Conservation (phyloP, 352 stramenopile species). For the Pythium utonaiense region DNA sequence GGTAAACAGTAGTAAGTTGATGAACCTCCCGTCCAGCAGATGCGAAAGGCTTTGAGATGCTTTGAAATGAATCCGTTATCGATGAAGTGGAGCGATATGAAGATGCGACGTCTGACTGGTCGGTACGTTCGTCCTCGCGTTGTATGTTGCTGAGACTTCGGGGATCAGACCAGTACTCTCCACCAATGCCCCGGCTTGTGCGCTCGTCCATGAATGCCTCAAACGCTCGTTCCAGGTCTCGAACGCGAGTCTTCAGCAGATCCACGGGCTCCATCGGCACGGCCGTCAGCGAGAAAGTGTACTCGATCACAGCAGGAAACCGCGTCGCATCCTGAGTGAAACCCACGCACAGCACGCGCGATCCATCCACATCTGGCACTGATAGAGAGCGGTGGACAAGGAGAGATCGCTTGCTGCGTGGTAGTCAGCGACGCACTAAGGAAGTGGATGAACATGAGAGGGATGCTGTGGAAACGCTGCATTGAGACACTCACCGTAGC, state of each 20-base stretch:
- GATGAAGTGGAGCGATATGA: no score
- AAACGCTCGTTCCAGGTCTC: not conserved
- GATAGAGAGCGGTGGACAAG: not conserved
- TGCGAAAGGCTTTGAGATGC: no score
- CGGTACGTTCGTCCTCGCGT: no score
- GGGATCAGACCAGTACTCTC: no score
- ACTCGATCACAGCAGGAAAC: not conserved
- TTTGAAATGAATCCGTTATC: no score
- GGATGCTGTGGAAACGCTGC: not conserved
- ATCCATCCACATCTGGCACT: not conserved
- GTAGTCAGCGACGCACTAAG: not conserved
- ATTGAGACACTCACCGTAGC: not conserved
- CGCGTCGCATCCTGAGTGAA: not conserved
- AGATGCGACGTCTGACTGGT: no score
- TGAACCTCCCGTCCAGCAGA: no score
- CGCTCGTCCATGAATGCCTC: not conserved
- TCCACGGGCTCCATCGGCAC: not conserved
- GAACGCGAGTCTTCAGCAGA: not conserved
- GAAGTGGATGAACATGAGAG: not conserved
- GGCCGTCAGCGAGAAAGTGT: not conserved
- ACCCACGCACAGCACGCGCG: not conserved
- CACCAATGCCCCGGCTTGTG: no score
- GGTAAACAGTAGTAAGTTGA: no score
- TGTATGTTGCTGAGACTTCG: no score
- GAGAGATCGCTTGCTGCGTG: not conserved